Evolutionary conservation across 306 rosid species (phyloP).

Genomic region (Lathyrus aphaca): DNA sequence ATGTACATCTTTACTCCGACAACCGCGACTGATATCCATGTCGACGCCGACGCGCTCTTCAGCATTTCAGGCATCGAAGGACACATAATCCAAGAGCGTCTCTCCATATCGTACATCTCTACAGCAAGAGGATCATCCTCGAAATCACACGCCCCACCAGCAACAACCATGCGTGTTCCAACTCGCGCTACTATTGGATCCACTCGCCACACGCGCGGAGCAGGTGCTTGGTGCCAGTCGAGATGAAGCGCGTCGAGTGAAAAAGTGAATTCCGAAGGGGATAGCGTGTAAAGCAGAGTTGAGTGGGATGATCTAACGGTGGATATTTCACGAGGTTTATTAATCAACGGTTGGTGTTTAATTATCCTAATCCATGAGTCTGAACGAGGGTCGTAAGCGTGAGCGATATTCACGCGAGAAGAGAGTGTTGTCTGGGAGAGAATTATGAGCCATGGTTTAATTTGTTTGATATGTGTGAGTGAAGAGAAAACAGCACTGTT

Average conservation of each 20-base stretch:
- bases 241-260: conserved; percentile 65
- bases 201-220: conserved; percentile 58
- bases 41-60: conserved; percentile 52
- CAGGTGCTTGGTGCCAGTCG: conserved; percentile 49
- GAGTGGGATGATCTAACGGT: conserved; percentile 70
- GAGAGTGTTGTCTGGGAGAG: conserved; percentile 47
- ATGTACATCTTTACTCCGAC: conserved; percentile 46
- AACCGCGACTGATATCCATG: conserved; percentile 64
- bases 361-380: conserved; percentile 56
- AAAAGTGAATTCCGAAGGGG: conserved; percentile 55
- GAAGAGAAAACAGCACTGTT: conserved; percentile 62
- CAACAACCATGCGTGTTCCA: conserved; percentile 44
- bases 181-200: conserved; percentile 67
- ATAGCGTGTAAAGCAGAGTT: conserved; percentile 59
- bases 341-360: conserved; percentile 33
- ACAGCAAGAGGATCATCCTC: conserved; percentile 69
- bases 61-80: conserved; percentile 56
- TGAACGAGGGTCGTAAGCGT: conserved; percentile 81
- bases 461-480: conserved; percentile 44
- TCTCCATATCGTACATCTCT: conserved; percentile 52
- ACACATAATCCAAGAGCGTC: conserved; percentile 51
- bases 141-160: conserved; percentile 63
- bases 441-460: conserved; percentile 76
- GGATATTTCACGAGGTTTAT: conserved; percentile 25
- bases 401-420: conserved; percentile 47